Conservation (phyloP, 2,329 filamentous ascomycete species). For the Alternaria brassicae region DNA sequence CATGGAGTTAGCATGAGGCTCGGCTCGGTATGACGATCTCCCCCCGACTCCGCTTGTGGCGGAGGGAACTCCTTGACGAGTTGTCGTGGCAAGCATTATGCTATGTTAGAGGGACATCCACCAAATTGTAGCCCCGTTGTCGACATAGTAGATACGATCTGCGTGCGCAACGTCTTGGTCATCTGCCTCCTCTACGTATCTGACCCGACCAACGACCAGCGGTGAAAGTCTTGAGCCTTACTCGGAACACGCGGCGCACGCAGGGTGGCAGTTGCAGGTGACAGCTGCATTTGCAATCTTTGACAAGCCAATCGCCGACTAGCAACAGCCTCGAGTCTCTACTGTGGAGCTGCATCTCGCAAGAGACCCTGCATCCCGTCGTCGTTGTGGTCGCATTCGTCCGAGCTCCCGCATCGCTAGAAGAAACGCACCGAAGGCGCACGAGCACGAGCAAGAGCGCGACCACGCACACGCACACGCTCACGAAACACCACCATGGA, state of each 20-base stretch:
- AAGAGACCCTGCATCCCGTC: constrained; percentile 2
- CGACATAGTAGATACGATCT: constrained; percentile 28
- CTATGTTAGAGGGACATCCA: too few relatives aligned
- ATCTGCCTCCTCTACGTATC: not conserved
- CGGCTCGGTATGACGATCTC: constrained; percentile 11
- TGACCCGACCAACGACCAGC: not conserved
- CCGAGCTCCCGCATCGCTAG: not conserved
- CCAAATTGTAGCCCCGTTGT: too few relatives aligned
- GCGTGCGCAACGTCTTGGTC: constrained; percentile 11
- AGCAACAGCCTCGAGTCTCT: not conserved
- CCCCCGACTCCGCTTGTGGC: not conserved
- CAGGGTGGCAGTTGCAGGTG: not conserved
- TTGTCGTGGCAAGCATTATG: constrained; percentile 1
- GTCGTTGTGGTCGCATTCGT: not conserved
- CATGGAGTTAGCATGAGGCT: constrained; percentile 20
- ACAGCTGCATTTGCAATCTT: not conserved
- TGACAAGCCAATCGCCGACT: not conserved
- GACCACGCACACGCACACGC: not conserved
- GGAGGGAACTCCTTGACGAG: constrained; percentile 1
- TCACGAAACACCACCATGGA: constrained; percentile 44
- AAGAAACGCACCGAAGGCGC: not conserved
- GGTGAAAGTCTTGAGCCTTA: not conserved
- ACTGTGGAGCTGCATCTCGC: not conserved
- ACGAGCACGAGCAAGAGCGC: not conserved
- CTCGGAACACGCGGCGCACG: not conserved